Conservation (phyloP, 352 stramenopile genomes). For the Phytophthora constricta region DNA sequence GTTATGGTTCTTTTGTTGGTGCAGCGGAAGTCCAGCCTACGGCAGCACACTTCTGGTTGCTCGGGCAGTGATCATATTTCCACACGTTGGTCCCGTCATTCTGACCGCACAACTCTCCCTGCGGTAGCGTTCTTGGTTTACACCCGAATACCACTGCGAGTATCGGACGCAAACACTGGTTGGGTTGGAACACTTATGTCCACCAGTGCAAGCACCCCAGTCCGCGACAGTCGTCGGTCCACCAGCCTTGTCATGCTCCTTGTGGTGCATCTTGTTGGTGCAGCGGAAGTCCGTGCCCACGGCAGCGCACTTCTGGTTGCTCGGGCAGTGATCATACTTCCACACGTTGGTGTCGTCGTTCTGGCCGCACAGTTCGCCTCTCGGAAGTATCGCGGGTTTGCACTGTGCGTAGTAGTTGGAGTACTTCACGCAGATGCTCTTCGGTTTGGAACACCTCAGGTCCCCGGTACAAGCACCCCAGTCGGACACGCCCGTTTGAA, state of each 20-base stretch:
- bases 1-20: not conserved
- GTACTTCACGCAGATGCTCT: not conserved
- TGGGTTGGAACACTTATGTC: not conserved
- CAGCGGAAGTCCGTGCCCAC: constrained; percentile 28
- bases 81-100: constrained; percentile 27
- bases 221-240: not conserved
- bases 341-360: constrained; percentile 26
- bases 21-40: constrained; percentile 27
- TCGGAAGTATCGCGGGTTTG: constrained; percentile 16
- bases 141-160: constrained; percentile 11
- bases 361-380: constrained; percentile 27
- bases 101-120: constrained; percentile 27
- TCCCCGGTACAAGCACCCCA: not conserved
- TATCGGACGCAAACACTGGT: not conserved
- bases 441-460: not conserved
- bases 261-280: not conserved
- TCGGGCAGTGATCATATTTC: constrained; percentile 27
- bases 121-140: constrained; percentile 18
- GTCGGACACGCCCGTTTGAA: constrained; percentile 1
- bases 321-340: constrained; percentile 26
- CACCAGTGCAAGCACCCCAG: not conserved
- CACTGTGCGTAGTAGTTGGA: constrained; percentile 9
- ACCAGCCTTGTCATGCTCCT: not conserved
- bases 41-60: constrained; percentile 15
- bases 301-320: constrained; percentile 17